Evolutionary conservation across 2,329 filamentous ascomycete species (phyloP).

Genomic region (Aspergillus calidoustus): DNA sequence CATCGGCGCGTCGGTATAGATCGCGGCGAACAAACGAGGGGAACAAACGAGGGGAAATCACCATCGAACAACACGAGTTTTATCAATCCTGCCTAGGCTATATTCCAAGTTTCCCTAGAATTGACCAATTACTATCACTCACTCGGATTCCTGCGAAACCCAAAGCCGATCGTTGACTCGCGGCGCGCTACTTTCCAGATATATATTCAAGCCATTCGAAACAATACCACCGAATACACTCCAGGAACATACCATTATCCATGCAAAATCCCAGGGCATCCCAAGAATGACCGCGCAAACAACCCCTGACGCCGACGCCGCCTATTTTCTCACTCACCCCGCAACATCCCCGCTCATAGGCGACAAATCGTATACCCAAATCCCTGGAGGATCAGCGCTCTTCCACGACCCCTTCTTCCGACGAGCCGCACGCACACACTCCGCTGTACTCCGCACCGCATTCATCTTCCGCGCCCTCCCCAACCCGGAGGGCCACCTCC

Average conservation of each 20-base stretch:
- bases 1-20: background rate
- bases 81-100: too few relatives aligned
- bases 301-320: background rate
- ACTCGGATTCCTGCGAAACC: background rate
- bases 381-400: background rate
- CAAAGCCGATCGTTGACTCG: background rate
- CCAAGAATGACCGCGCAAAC: background rate
- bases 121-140: background rate
- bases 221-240: too few relatives aligned
- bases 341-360: background rate
- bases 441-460: background rate
- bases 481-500: slow-evolving; percentile 4
- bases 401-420: slow-evolving; percentile 10
- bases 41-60: background rate
- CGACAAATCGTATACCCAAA: background rate
- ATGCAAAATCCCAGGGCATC: too few relatives aligned
- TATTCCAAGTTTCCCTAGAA: background rate
- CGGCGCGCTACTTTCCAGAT: background rate
- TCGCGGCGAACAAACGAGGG: background rate
- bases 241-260: too few relatives aligned
- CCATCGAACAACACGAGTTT: background rate
- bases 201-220: background rate
- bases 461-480: slow-evolving; percentile 5
- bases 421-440: background rate
- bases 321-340: background rate